A percentile compares a stretch with the other conserved stretches of the same genome.
phyloP scores from a whole-genome alignment of 78 protist species.

The Polysphondylium violaceum region DNA sequence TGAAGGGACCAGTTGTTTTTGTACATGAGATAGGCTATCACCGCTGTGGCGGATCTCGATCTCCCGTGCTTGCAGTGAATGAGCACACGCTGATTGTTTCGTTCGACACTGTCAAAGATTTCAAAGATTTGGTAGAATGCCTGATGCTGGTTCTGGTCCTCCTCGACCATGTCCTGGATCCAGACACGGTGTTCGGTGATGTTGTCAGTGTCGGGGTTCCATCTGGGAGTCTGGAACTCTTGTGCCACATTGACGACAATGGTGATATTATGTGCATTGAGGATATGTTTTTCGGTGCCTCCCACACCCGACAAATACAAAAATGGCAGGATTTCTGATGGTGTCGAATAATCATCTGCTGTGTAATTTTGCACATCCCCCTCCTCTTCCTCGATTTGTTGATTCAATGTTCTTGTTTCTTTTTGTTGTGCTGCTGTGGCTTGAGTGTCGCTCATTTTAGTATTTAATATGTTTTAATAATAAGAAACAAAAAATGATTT shows the following conservation, averaged over 20 bases:
- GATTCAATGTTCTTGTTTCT: conserved; percentile 12
- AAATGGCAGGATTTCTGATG: conserved; percentile 18
- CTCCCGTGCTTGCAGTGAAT: conserved; percentile 52
- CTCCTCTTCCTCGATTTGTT: conserved; percentile 26
- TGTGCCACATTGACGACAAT: conserved; percentile 31
- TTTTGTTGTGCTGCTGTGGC: too few species aligned
- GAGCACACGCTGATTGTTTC: background rate
- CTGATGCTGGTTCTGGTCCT: conserved; percentile 1
- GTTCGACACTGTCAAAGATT: background rate
- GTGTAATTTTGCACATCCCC: background rate
- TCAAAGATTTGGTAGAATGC: conserved; percentile 12
- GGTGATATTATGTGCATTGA: background rate
- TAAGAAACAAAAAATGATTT: too few species aligned
- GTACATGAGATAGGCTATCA: conserved; percentile 56
- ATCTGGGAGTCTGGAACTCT: conserved; percentile 5
- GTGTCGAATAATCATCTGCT: background rate
- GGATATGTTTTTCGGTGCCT: background rate
- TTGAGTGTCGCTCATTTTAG: too few species aligned
- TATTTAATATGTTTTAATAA: too few species aligned
- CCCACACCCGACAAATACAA: conserved; percentile 36
- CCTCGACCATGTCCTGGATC: conserved; percentile 13
- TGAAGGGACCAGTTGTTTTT: background rate
- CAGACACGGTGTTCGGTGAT: conserved; percentile 5
- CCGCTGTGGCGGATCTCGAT: conserved; percentile 34
- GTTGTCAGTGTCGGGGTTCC: background rate